Conservation (phyloP, 1,139 yeast species). For the Torulaspora pretoriensis region DNA sequence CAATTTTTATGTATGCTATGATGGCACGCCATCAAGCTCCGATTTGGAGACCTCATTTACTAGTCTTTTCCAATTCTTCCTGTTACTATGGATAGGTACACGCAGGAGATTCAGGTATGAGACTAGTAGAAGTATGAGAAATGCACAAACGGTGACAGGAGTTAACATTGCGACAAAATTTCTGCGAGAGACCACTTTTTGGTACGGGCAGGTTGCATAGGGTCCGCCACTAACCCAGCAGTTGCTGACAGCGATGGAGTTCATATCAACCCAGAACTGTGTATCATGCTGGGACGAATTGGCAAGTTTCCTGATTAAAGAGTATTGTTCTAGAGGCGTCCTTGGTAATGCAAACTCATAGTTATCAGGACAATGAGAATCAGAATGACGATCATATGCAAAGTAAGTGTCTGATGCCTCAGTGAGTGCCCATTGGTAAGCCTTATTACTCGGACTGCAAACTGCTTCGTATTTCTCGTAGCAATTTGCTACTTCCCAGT, state of each 20-base stretch:
- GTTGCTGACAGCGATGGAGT: conserved; percentile 64
- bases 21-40: conserved; percentile 64
- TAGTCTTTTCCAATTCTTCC: conserved; percentile 52
- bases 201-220: conserved; percentile 74
- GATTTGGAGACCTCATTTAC: conserved; percentile 42
- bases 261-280: conserved; percentile 73
- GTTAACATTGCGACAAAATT: conserved; percentile 62
- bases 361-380: conserved; percentile 52
- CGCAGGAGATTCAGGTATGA: conserved; percentile 38
- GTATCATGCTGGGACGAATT: conserved; percentile 11
- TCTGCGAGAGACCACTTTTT: conserved; percentile 48
- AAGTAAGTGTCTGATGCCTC: conserved; percentile 46
- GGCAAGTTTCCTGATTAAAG: conserved; percentile 31
- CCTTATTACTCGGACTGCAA: conserved; percentile 47
- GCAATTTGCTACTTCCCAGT: conserved; percentile 66
- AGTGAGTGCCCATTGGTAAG: conserved; percentile 49
- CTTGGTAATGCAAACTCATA: conserved; percentile 56
- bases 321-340: conserved; percentile 45
- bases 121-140: conserved; percentile 45
- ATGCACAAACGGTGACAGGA: conserved; percentile 60
- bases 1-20: conserved; percentile 32
- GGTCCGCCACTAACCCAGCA: conserved; percentile 92
- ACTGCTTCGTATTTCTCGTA: conserved; percentile 49
- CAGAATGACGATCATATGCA: conserved; percentile 27
- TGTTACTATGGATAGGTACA: conserved; percentile 52